Percentiles rank a stretch among this genome's conserved stretches.
phyloP scores from a whole-genome alignment of 192 early-diverging fungal species.

The Backusella parvicylindrica region DNA sequence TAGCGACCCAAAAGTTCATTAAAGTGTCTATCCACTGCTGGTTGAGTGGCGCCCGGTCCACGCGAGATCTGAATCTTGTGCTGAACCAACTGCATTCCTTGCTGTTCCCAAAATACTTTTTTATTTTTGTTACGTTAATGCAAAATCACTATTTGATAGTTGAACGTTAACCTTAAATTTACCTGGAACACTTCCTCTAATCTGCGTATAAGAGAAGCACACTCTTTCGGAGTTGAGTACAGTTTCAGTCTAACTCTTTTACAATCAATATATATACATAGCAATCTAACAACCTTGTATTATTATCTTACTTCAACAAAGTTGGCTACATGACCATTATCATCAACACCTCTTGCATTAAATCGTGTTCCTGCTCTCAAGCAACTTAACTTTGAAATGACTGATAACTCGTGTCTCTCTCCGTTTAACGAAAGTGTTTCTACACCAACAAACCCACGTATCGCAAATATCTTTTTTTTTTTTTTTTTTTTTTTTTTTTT shows the following conservation, averaged over 20 bases:
- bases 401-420: conserved; percentile 45
- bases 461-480: conserved; percentile 59
- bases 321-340: conserved; percentile 96
- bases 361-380: conserved; percentile 86
- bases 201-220: conserved; percentile 75
- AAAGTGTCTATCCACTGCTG: conserved; percentile 77
- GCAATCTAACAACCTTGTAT: not conserved
- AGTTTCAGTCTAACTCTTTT: conserved; percentile 71
- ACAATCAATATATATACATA: not conserved
- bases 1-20: conserved; percentile 74
- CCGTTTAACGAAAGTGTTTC: conserved; percentile 31
- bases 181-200: conserved; percentile 83
- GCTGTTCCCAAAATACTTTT: conserved; percentile 94
- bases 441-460: conserved; percentile 76
- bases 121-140: not conserved
- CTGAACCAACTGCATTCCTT: conserved; percentile 74
- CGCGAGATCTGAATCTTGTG: conserved; percentile 87
- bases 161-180: not conserved
- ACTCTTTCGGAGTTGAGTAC: conserved; percentile 56
- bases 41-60: conserved; percentile 75
- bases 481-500: too few relatives aligned
- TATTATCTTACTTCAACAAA: conserved; percentile 76
- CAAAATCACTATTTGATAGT: not conserved
- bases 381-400: conserved; percentile 78
- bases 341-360: conserved; percentile 93